Conservation (phyloP, 2,329 filamentous ascomycete species). For the Talaromyces sp. region DNA sequence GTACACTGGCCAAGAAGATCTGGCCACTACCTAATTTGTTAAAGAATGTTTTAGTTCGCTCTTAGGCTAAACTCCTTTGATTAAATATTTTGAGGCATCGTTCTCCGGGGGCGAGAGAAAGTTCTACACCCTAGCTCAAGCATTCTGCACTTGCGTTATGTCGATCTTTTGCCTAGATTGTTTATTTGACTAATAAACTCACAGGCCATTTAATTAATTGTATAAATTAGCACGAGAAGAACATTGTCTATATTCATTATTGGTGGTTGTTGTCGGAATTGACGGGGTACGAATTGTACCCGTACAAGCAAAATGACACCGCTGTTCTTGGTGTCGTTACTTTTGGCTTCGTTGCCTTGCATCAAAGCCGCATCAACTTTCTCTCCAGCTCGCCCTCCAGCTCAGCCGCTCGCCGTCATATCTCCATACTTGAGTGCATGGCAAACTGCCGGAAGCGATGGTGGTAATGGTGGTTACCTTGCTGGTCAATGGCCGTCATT, state of each 20-base stretch:
- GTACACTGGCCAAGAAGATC: neutral
- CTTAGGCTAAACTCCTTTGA: neutral
- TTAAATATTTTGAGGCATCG: neutral
- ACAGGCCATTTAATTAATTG: neutral
- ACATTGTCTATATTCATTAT: neutral
- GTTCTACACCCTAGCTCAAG: neutral
- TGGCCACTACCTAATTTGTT: neutral
- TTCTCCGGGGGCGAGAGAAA: neutral
- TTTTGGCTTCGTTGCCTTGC: slow-evolving; percentile 25
- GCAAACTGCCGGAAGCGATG: slow-evolving; percentile 60
- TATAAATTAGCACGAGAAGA: neutral
- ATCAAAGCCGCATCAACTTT: slow-evolving; percentile 52
- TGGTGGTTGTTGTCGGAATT: neutral
- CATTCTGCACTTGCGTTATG: neutral
- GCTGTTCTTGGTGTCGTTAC: slow-evolving; percentile 25
- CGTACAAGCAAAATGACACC: slow-evolving; percentile 27
- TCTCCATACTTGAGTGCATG: slow-evolving; percentile 73
- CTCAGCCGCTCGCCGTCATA: slow-evolving; percentile 69
- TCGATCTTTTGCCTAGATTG: neutral
- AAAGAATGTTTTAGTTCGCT: slow-evolving; percentile 4
- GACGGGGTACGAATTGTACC: slow-evolving; percentile 9
- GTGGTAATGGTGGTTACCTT: slow-evolving; percentile 63
- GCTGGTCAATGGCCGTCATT: slow-evolving; percentile 67
- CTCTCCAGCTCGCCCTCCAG: slow-evolving; percentile 62
- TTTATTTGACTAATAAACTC: neutral